These are phyloP conservation scores for Flaveria sonorensis DNA, from an alignment of 129 eudicot genomes.

Conservation along the genomic window DNA sequence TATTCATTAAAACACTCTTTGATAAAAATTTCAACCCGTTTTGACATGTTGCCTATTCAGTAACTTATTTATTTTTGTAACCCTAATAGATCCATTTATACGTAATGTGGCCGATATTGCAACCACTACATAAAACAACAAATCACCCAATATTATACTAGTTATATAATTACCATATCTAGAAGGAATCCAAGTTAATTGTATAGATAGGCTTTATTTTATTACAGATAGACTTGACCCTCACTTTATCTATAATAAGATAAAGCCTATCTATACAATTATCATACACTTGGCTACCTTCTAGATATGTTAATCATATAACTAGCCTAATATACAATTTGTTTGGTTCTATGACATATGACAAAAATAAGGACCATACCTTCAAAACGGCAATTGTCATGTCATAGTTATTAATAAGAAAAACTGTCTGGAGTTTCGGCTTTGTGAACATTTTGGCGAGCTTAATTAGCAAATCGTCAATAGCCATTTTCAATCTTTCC, in stretches of 20 bases:
- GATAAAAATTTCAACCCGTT: not conserved
- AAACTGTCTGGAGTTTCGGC: constrained; percentile 75
- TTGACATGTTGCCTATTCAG: not conserved
- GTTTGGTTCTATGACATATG: not conserved
- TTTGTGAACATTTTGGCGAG: constrained; percentile 72
- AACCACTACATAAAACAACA: not conserved
- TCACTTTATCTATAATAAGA: too few relatives aligned
- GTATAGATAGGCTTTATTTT: too few relatives aligned
- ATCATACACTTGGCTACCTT: too few relatives aligned
- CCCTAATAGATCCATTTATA: not conserved
- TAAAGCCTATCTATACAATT: too few relatives aligned
- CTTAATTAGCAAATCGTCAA: constrained; percentile 87
- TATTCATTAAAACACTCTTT: not conserved
- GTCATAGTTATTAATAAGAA: constrained; percentile 94
- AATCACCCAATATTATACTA: too few relatives aligned
- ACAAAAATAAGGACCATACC: constrained; percentile 39
- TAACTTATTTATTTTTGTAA: not conserved
- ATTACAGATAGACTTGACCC: too few relatives aligned
- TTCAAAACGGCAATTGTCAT: constrained; percentile 96
- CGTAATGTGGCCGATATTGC: not conserved
- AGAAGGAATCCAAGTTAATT: too few relatives aligned
- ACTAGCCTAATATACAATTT: not conserved
- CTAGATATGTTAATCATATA: too few relatives aligned
- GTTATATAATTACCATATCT: too few relatives aligned
- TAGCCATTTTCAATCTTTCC: constrained; percentile 93